Conservation (phyloP, 495 filamentous ascomycete genomes). For the Trichoderma asperelloides region DNA sequence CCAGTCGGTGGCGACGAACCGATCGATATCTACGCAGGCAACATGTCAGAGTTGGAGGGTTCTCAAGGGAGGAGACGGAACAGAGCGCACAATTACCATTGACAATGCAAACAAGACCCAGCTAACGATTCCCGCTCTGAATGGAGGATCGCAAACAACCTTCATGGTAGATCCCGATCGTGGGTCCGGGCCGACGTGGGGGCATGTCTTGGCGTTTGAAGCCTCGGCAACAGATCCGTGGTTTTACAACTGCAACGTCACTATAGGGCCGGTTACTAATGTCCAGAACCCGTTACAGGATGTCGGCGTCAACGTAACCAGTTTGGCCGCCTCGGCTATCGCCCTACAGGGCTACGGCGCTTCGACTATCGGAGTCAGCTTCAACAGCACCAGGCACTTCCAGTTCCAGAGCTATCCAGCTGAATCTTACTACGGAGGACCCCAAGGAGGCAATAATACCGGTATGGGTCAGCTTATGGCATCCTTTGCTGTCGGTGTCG, state of each 20-base stretch:
- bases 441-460: constrained; percentile 2
- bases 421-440: neutral
- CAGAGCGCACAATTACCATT: neutral
- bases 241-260: constrained; percentile 9
- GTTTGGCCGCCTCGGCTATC: neutral
- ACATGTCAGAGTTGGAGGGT: neutral
- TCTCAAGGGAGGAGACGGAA: neutral
- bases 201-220: constrained; percentile 8
- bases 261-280: neutral
- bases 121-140: neutral
- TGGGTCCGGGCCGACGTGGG: neutral
- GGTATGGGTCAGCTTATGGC: constrained; percentile 5
- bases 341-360: constrained; percentile 7
- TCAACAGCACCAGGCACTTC: neutral
- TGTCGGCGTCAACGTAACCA: constrained; percentile 1
- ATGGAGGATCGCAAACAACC: neutral
- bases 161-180: constrained; percentile 1
- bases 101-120: neutral
- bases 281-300: neutral
- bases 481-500: neutral
- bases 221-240: constrained; percentile 6
- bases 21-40: neutral
- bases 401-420: constrained; percentile 10
- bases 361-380: neutral
- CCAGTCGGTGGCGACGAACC: neutral